Evolutionary conservation across 148 eudicot species (phyloP).

Genomic region (Limonium bicolor): DNA sequence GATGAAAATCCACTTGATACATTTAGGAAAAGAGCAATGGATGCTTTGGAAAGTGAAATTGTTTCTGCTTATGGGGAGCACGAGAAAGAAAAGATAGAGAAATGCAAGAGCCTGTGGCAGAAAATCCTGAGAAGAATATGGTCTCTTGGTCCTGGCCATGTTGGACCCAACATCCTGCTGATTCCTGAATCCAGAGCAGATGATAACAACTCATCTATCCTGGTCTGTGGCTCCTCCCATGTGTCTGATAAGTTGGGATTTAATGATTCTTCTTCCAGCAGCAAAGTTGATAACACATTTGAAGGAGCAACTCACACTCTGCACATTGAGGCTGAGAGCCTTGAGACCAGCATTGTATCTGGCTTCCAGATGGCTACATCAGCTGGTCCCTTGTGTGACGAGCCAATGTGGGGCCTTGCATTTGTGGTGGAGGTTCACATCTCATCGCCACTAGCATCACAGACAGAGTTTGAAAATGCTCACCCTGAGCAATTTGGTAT

Average conservation of each 20-base stretch:
- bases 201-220: constrained; percentile 24
- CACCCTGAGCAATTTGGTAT: constrained; percentile 57
- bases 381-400: constrained; percentile 90
- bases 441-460: constrained; percentile 18
- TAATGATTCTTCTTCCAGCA: constrained; percentile 8
- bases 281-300: constrained; percentile 13
- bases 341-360: constrained; percentile 68
- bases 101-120: constrained; percentile 40
- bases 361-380: constrained; percentile 90
- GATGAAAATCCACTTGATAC: constrained; percentile 59
- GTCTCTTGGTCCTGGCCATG: constrained; percentile 84
- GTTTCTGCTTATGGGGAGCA: constrained; percentile 26
- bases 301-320: constrained; percentile 15
- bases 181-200: constrained; percentile 28
- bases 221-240: constrained; percentile 45
- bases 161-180: constrained; percentile 81
- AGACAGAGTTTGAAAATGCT: constrained; percentile 22
- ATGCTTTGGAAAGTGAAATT: constrained; percentile 56
- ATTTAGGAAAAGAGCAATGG: constrained; percentile 52
- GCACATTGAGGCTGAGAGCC: constrained; percentile 46
- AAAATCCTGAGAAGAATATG: constrained; percentile 65
- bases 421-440: constrained; percentile 57
- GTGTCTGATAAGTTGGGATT: constrained; percentile 81
- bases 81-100: constrained; percentile 41
- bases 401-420: constrained; percentile 97